These are phyloP conservation scores for Aethionema arabicum DNA, from an alignment of 345 rosid species.

Conservation along the genomic window DNA sequence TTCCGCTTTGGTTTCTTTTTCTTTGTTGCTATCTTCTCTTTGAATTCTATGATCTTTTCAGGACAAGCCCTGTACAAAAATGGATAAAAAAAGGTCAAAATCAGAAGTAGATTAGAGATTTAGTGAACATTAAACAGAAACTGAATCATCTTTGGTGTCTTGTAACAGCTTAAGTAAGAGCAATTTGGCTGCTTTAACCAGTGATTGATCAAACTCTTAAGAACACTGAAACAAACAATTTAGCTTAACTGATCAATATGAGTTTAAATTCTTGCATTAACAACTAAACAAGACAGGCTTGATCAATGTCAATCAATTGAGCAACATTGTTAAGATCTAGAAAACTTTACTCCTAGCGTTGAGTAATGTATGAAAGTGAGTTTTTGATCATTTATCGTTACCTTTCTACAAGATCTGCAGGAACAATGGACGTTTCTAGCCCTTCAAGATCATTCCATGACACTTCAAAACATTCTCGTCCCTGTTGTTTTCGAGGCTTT, in stretches of 20 bases:
- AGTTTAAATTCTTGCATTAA: neutral
- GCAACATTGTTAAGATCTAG: conserved; percentile 4
- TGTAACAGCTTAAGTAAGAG: neutral
- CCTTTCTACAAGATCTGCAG: conserved; percentile 81
- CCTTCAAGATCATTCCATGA: conserved; percentile 67
- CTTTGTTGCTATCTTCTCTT: conserved; percentile 50
- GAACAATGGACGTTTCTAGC: conserved; percentile 61
- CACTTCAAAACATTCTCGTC: conserved; percentile 78
- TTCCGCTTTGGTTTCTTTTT: conserved; percentile 42
- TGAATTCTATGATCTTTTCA: conserved; percentile 69
- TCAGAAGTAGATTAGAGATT: neutral
- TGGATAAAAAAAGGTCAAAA: conserved; percentile 9
- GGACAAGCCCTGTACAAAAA: conserved; percentile 70
- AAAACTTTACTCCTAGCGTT: conserved; percentile 3
- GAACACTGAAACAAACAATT: neutral
- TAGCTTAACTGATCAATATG: neutral
- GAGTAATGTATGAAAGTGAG: neutral
- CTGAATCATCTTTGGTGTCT: conserved; percentile 6
- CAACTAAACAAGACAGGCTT: conserved; percentile 1
- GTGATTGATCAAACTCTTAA: no score
- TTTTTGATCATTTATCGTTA: conserved; percentile 26
- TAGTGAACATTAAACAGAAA: conserved; percentile 7
- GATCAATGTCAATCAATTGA: conserved; percentile 6
- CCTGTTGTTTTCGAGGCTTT: conserved; percentile 65
- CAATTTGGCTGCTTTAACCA: conserved; percentile 2